phyloP scores from a whole-genome alignment of 345 rosid species.

The Citrus reticulata region DNA sequence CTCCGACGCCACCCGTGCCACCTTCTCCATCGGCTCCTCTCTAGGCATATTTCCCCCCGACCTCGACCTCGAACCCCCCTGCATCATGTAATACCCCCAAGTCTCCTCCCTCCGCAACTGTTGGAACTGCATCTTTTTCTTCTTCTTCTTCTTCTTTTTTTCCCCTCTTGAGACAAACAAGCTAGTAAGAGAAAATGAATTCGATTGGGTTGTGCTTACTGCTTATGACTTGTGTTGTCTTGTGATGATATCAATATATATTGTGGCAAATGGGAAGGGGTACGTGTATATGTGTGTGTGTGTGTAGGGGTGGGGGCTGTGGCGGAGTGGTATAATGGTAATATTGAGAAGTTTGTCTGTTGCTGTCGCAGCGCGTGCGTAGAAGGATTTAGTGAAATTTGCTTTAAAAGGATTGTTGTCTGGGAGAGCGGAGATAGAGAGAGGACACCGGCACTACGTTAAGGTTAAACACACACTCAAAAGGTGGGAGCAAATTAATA shows the following conservation, averaged over 20 bases:
- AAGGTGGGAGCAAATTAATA: conserved; percentile 13
- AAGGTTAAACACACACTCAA: no score
- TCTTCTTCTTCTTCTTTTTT: no score
- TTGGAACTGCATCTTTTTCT: no score
- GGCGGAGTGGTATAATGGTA: conserved; percentile 8
- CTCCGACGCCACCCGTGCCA: conserved; percentile 47
- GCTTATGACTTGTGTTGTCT: no score
- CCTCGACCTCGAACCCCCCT: no score
- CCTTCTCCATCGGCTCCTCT: conserved; percentile 50
- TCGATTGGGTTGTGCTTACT: neutral
- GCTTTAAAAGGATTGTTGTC: conserved; percentile 41
- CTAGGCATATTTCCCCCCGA: conserved; percentile 3
- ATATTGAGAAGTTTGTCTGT: conserved; percentile 29
- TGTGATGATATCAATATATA: no score
- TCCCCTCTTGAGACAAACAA: no score
- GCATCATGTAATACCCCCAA: conserved; percentile 14
- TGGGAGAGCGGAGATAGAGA: neutral
- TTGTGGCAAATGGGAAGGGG: neutral
- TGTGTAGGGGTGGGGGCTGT: no score
- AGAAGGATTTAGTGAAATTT: conserved; percentile 13
- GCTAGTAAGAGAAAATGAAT: no score
- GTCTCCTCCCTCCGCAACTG: conserved; percentile 1
- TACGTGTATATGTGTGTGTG: neutral
- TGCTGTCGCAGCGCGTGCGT: conserved; percentile 47
- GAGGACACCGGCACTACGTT: no score